Percentiles rank a stretch among this genome's conserved stretches.
phyloP scores from a whole-genome alignment of 2,329 filamentous ascomycete species.

The Aspergillus intermedius region DNA sequence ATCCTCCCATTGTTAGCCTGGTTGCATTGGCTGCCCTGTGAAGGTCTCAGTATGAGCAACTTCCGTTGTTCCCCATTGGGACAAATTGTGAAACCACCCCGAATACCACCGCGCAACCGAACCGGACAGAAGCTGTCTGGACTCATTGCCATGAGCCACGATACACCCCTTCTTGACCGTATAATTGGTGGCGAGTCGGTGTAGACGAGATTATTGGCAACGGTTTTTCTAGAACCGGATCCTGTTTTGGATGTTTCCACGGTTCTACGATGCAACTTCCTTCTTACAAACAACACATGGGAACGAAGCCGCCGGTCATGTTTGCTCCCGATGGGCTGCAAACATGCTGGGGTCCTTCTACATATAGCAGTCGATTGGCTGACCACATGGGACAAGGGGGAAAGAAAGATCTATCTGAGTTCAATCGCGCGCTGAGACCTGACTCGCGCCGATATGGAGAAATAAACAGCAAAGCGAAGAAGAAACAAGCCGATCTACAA shows the following conservation, averaged over 20 bases:
- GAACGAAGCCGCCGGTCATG: too few relatives aligned
- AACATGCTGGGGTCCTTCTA: neutral
- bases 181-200: slow-evolving; percentile 9
- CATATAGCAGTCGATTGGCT: neutral
- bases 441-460: neutral
- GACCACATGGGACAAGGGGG: too few relatives aligned
- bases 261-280: neutral
- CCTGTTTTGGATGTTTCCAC: neutral
- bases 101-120: slow-evolving; percentile 13
- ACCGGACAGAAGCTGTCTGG: neutral
- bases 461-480: neutral
- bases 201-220: neutral
- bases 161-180: too few relatives aligned
- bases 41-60: neutral
- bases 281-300: neutral
- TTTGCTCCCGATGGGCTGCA: neutral
- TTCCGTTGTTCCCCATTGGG: slow-evolving; percentile 10
- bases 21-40: too few relatives aligned
- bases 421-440: too few relatives aligned
- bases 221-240: neutral
- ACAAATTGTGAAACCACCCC: slow-evolving; percentile 17
- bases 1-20: too few relatives aligned
- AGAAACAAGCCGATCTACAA: neutral
- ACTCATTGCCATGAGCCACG: neutral
- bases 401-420: too few relatives aligned